A percentile compares a stretch with the other conserved stretches of the same genome.
Conservation (phyloP, 1,284 basidiomycete genomes). For the Pascua guehoae region DNA sequence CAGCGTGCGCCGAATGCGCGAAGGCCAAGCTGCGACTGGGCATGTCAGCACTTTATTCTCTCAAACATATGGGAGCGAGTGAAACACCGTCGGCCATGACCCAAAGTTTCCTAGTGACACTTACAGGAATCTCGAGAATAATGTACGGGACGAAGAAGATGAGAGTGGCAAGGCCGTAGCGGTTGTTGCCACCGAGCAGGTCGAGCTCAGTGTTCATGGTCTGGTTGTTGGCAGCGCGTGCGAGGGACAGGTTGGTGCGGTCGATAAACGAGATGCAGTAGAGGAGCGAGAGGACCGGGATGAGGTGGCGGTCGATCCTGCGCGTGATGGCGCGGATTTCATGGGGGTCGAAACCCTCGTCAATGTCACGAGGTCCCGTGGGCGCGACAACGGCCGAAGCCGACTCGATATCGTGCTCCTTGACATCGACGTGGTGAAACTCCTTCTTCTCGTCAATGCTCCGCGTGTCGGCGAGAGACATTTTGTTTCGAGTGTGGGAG, state of each 20-base stretch:
- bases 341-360: slow-evolving; percentile 11
- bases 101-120: neutral
- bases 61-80: neutral
- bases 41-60: slow-evolving; percentile 13
- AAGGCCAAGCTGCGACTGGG: slow-evolving; percentile 28
- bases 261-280: slow-evolving; percentile 23
- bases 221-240: slow-evolving; percentile 22
- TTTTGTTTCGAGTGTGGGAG: too few relatives aligned
- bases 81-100: neutral
- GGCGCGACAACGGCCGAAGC: too few relatives aligned
- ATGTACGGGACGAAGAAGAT: slow-evolving; percentile 48
- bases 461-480: too few relatives aligned
- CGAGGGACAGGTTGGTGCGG: slow-evolving; percentile 40
- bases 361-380: slow-evolving; percentile 4
- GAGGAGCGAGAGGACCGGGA: slow-evolving; percentile 16
- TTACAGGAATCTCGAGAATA: slow-evolving; percentile 38
- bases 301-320: slow-evolving; percentile 15
- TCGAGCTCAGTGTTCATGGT: slow-evolving; percentile 24
- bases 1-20: slow-evolving; percentile 16
- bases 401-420: neutral
- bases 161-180: slow-evolving; percentile 42
- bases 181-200: slow-evolving; percentile 27
- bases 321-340: slow-evolving; percentile 4
- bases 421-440: neutral
- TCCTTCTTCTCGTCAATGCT: neutral